Percentiles rank a stretch among this genome's conserved stretches.
Conservation (phyloP, 2,329 filamentous ascomycete species). For the Trichoderma sp. region DNA sequence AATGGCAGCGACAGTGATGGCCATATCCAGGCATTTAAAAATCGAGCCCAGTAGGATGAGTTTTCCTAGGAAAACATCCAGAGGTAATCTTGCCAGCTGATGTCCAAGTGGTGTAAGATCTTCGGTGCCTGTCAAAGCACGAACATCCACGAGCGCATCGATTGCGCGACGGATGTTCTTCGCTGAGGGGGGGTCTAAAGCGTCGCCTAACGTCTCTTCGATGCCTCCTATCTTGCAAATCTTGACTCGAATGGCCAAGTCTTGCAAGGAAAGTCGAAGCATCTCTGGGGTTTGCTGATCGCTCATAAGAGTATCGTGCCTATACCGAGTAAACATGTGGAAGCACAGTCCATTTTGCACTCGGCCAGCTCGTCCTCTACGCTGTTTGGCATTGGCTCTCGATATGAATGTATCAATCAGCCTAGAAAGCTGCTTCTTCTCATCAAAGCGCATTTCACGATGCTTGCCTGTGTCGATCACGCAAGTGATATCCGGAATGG, state of each 20-base stretch:
- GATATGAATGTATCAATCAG: constrained; percentile 96
- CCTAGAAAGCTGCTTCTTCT: constrained; percentile 85
- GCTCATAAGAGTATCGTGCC: constrained; percentile 82
- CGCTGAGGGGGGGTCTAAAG: constrained; percentile 84
- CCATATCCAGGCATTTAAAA: constrained; percentile 90
- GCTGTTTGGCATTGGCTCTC: constrained; percentile 91
- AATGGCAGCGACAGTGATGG: constrained; percentile 89
- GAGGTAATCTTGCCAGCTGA: constrained; percentile 83
- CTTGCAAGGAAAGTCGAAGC: constrained; percentile 89
- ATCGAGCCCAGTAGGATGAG: constrained; percentile 83
- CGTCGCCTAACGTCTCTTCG: constrained; percentile 84
- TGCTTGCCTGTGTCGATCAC: constrained; percentile 97
- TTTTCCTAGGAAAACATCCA: constrained; percentile 95
- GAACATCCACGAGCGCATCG: constrained; percentile 90
- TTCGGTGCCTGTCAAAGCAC: constrained; percentile 79
- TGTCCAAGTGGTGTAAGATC: constrained; percentile 84
- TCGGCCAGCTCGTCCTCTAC: constrained; percentile 89
- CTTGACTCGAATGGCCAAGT: constrained; percentile 93
- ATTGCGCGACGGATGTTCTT: constrained; percentile 94
- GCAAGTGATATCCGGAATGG: constrained; percentile 95
- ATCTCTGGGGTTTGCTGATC: constrained; percentile 97
- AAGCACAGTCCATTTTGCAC: constrained; percentile 95
- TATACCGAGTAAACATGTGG: constrained; percentile 88
- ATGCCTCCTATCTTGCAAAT: constrained; percentile 96
- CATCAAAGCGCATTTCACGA: constrained; percentile 96